Conservation (phyloP, 352 stramenopile species). For the Pythium sukuiense region DNA sequence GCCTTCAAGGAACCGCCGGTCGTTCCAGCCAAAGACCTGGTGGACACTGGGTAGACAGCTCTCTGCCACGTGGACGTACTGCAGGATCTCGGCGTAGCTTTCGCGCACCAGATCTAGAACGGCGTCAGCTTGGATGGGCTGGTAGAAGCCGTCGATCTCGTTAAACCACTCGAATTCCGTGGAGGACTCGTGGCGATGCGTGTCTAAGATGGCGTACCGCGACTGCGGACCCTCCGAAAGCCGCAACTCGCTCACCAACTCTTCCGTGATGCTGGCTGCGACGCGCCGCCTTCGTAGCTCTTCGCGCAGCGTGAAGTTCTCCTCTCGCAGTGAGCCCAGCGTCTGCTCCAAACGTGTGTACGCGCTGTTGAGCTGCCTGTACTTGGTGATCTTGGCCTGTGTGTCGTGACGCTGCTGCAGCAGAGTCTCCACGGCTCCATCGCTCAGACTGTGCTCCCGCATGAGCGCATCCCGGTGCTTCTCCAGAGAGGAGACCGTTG, state of each 20-base stretch:
- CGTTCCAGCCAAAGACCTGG: constrained; percentile 37
- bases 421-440: constrained; percentile 1
- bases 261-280: background rate
- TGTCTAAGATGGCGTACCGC: background rate
- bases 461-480: constrained; percentile 11
- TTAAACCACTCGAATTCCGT: constrained; percentile 7
- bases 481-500: constrained; percentile 6
- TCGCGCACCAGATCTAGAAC: background rate
- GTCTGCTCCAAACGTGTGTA: constrained; percentile 11
- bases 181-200: background rate
- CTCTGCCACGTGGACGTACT: constrained; percentile 12
- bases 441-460: constrained; percentile 3
- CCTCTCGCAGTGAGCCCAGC: constrained; percentile 13
- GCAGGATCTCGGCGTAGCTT: constrained; percentile 18
- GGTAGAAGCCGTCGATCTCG: constrained; percentile 8
- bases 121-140: background rate
- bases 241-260: constrained; percentile 8
- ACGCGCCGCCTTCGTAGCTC: constrained; percentile 16
- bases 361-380: constrained; percentile 13
- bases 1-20: constrained; percentile 34
- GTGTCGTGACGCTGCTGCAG: constrained; percentile 6
- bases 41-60: constrained; percentile 17
- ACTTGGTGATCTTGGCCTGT: constrained; percentile 9
- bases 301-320: constrained; percentile 19
- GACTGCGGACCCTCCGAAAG: background rate